Base-by-base conservation (phyloP, 805 yeast genomes). In the Nakazawaea wickerhamii region DNA sequence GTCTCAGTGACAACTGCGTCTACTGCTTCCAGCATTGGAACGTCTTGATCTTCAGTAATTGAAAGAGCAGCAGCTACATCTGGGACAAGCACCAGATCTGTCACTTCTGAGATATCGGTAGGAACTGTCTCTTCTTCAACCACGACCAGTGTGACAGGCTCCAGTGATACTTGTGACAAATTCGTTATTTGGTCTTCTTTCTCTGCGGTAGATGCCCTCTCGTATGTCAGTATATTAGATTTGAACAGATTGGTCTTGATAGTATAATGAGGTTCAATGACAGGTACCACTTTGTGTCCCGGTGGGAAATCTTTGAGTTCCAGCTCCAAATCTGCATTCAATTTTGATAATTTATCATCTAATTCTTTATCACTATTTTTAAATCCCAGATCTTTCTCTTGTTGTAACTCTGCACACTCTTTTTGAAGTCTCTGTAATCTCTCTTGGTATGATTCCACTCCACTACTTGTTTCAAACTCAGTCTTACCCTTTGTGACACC, bases 221-320 rank as follows among this genome's bases (percentile, higher is more conserved):
- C 33, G 22, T 37, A 37, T 5, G 23, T 20, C n/a, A 28, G 9
- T 10, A 14, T 27, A 19, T 17, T 10, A 6, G 41, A 38, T 22
- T 38, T 38, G 36, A 38, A 38, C 15, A 22, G 10, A n/a, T 38
- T 38, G 15, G 21, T 30, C 5, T 30, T 22, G 1, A 38, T 31
- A 8, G 5, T 15, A 13, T 30, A 31, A 30, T 23, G 30, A 14
- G 35, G 22, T 4, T 22, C 35, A 21, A 8, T 21, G 13, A 4
- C n/a, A 7, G 28, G 28, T 11, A 13, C 11, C 4, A 22, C 19
- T 30, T 22, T 38, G 3, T 17, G 15, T 4, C 30, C 30, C 4
- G 8, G 15, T 15, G 36, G 36, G 5, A 21, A 22, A 13, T 21
- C 26, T 10, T 22, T 22, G 3, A 28, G 11, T 17, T 14, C 18